Evolutionary conservation across 768 basidiomycete species (phyloP), one percentile per base, ranked within the genome.

Genomic region (Xerocomellus intermedius): DNA sequence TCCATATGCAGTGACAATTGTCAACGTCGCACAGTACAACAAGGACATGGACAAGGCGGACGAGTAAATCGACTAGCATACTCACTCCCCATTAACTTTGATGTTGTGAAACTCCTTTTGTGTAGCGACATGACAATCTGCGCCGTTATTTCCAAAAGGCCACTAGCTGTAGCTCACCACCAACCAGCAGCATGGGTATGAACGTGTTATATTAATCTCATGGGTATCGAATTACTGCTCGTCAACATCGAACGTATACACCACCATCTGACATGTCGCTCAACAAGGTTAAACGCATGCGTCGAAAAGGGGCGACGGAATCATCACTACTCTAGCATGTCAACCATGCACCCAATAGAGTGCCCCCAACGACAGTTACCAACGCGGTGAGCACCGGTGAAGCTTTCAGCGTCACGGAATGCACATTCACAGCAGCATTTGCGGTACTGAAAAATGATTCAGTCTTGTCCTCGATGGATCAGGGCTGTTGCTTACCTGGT

Each of bases 1-100:
- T 42, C n/a, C 5, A 7, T 19, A 10, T 24, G 41, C 21, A 38
- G 19, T 42, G 33, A 51, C 24, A 39, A 48, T 52, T 46, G 52
- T 50, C 57, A 50, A 50, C 16, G 8, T 50, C 19, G 43, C 30
- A 36, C 55, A 89, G 87, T 73, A 73, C 50, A 87, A 89, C 77
- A 87, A 83, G 77, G 80, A 89, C 63, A 71, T 89, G 77, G 60
- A 60, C 44, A 66, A 72, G 51, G 69, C 65, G 22, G 60, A 65
- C 19, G 66, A 61, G 48, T 67, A 32, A 59, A 45, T 28, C 10
- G 12, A 26, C 43, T 49, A 42, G 41, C 46, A 54, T 48, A 39
- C 33, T 33, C 36, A 24, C 24, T 52, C 38, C 30, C 30, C 5
- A 12, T 47, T 38, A 28, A 52, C 45, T 9, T 28, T 45, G 24